Base-by-base conservation (phyloP, 2,329 filamentous ascomycete genomes). In the Arthrobotrys musiformis region DNA sequence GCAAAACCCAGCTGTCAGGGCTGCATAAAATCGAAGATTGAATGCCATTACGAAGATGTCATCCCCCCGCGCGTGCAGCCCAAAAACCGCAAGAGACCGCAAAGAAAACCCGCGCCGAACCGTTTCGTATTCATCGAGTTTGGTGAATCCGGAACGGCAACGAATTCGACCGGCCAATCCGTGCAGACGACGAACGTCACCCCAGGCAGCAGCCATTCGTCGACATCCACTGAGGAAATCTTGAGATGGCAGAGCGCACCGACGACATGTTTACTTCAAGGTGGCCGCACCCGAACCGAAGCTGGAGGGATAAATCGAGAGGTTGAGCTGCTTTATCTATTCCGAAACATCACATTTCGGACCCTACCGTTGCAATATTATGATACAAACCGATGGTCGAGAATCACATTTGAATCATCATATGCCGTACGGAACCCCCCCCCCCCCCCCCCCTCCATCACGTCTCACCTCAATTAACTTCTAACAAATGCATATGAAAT, bases 41-140 rank as follows among this genome's bases (percentile, higher is more conserved):
- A 76, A 52, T 76, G 72, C n/a, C 64, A 70, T 54, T 76, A 76
- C 48, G 64, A 76, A 54, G 64, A 70, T 22, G 24, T 52, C 17
- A 75, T 75, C 37, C 72, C 64, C 13, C 64, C 72, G n/a, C 44
- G 66, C 13, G 72, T 70, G 4, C 72, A 76, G 42, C 72, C 72
- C 8, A 76, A 76, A 61, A 76, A 76, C 15, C 72, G 72, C n/a
- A 76, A 76, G 48, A 60, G 58, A 62, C 72, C 72, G 0, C 60
- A 54, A 24, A 64, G 72, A 24, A 76, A 76, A 44, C 58, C 64
- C 1, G 64, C 48, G 15, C 58, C 58, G 24, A 76, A 70, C 54
- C 64, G 72, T 7, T 76, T 76, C 22, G 72, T 76, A n/a, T 76
- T 76, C 33, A 70, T 76, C 35, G 72, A 76, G 40, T 76, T 76